Evolutionary conservation across 1,284 basidiomycete genomes (phyloP).

Genomic region (Irpex lacteus): DNA sequence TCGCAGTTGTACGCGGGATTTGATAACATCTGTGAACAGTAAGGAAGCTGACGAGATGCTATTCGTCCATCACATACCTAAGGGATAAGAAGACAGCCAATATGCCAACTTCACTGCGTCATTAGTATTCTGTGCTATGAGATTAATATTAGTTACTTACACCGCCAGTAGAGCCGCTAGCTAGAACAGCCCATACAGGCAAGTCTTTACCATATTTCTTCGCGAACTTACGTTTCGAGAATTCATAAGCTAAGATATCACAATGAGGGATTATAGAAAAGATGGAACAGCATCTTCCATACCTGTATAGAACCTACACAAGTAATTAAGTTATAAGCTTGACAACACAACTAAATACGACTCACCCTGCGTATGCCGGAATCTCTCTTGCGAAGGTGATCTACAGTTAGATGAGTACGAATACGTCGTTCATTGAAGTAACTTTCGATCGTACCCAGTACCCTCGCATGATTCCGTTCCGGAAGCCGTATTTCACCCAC

Average conservation of each 20-base stretch:
- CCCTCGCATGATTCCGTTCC: constrained; percentile 90
- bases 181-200: constrained; percentile 87
- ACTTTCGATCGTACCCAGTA: constrained; percentile 72
- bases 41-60: not conserved
- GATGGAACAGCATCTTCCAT: not conserved
- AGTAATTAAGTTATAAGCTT: not conserved
- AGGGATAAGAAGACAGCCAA: constrained; percentile 92
- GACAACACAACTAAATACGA: not conserved
- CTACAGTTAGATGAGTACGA: constrained; percentile 34
- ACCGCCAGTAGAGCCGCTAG: constrained; percentile 87
- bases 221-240: constrained; percentile 77
- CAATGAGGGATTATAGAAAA: not conserved
- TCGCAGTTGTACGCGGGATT: constrained; percentile 86
- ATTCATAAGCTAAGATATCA: constrained; percentile 74
- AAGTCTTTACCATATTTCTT: constrained; percentile 60
- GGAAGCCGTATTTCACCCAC: constrained; percentile 83
- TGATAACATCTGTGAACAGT: constrained; percentile 74
- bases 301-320: constrained; percentile 72
- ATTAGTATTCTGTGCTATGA: not conserved
- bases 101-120: constrained; percentile 70
- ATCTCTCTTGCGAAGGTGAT: constrained; percentile 93
- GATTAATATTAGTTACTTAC: constrained; percentile 43
- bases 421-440: not conserved
- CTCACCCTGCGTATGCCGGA: constrained; percentile 89
- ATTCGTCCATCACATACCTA: constrained; percentile 47